Conservation (phyloP, 495 filamentous ascomycete species). For the Gamarada debralockiae region DNA sequence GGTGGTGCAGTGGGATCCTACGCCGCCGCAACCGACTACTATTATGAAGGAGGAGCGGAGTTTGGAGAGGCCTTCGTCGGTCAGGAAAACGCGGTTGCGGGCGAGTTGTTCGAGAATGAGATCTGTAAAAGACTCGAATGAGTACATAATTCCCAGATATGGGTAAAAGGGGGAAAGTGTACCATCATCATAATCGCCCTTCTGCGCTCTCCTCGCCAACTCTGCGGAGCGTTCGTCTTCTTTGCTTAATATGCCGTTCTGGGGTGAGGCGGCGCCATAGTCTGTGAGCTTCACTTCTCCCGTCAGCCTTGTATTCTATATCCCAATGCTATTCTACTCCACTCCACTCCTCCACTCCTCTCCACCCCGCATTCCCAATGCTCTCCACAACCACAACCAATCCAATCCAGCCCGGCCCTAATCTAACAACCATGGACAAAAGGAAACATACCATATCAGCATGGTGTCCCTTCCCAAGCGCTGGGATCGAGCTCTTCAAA, state of each 20-base stretch:
- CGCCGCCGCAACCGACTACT: conserved; percentile 89
- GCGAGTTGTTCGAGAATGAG: conserved; percentile 94
- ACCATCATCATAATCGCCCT: conserved; percentile 92
- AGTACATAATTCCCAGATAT: too few species aligned
- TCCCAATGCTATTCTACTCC: neutral
- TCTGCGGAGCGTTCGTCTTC: conserved; percentile 76
- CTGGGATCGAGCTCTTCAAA: conserved; percentile 71
- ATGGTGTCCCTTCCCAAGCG: conserved; percentile 8
- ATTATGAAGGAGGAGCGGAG: conserved; percentile 81
- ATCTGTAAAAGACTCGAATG: too few species aligned
- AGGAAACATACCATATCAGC: conserved; percentile 11
- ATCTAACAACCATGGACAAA: conserved; percentile 1
- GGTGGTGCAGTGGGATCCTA: conserved; percentile 86
- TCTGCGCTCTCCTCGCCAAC: conserved; percentile 74
- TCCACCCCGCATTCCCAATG: neutral
- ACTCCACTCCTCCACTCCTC: neutral
- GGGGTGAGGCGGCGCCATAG: conserved; percentile 61
- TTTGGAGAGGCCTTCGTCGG: conserved; percentile 69
- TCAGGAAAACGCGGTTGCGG: conserved; percentile 90
- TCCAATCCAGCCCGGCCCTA: too few species aligned
- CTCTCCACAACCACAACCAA: neutral
- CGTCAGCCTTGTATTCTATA: conserved; percentile 14
- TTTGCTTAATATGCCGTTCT: conserved; percentile 44
- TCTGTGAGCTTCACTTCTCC: conserved; percentile 63
- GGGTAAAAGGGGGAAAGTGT: conserved; percentile 15